phyloP scores from a whole-genome alignment of 2,329 filamentous ascomycete species.

The Neurospora sp. region DNA sequence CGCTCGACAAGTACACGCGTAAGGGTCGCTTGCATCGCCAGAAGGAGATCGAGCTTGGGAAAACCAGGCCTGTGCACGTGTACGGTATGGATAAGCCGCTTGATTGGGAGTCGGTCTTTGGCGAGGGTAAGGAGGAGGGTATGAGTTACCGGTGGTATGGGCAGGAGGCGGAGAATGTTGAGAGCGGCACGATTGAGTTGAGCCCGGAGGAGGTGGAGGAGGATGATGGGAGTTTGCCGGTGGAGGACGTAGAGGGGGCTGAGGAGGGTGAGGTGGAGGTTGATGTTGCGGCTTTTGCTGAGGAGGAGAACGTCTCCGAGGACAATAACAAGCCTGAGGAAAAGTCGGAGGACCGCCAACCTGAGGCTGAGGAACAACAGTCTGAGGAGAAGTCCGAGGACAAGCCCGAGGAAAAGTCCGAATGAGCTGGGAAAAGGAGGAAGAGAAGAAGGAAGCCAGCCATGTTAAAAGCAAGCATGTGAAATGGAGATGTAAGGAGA shows the following conservation, averaged over 20 bases:
- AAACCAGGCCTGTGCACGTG: slow-evolving; percentile 35
- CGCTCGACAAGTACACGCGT: slow-evolving; percentile 31
- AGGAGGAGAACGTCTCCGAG: neutral
- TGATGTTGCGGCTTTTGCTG: neutral
- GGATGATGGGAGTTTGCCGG: neutral
- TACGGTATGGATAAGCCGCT: slow-evolving; percentile 31
- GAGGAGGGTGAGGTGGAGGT: neutral
- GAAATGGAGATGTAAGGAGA: neutral
- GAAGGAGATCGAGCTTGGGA: slow-evolving; percentile 42
- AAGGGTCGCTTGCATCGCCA: slow-evolving; percentile 51
- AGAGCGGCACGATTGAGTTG: neutral
- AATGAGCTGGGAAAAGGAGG: neutral
- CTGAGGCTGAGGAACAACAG: neutral
- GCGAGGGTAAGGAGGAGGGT: slow-evolving; percentile 4
- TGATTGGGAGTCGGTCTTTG: slow-evolving; percentile 27
- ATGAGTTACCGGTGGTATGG: neutral
- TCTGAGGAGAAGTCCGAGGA: neutral
- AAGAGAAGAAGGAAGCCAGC: neutral
- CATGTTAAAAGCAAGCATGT: neutral
- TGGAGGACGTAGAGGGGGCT: neutral
- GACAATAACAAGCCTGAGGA: neutral
- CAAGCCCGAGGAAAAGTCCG: neutral
- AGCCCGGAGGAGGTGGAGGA: neutral
- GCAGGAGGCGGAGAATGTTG: neutral
- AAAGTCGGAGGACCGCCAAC: neutral